Base-by-base conservation (phyloP, 73 alveolate species). In the Tetrahymena malaccensis region DNA sequence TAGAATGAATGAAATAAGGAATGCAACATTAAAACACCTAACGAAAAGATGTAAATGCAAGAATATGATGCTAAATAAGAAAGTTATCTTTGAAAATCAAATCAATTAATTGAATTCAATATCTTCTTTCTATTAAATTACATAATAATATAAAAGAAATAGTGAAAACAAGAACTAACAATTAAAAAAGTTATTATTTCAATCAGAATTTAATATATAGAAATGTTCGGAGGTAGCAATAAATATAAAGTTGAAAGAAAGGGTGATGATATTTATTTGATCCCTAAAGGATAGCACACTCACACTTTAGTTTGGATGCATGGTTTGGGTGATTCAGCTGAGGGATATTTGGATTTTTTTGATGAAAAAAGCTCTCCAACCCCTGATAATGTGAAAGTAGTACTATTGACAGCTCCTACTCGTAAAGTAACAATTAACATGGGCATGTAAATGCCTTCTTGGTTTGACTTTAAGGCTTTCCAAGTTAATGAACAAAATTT, bases 301-400 rank as follows among this genome's bases (percentile, higher is more conserved):
- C 96, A 97, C 94, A 97, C 99, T 16, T 55, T 99, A 34, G 97
- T 99, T 43, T 99, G 99, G 99, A 94, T 98, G 95, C 99, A 99
- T 96, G 99, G 99, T 22, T 96, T 99, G 19, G 99, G 99, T 11
- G 99, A 99, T 94, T 15, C 98, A 1, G 98, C 99, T 0, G 96
- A 93, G 12, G 99, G 99, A 85, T 99, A 98, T 93, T 89, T 96
- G n/a, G 98, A 96, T 95, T 94, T 98, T 94, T 99, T 98, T 95
- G 27, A 85, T 84, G 43, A 96, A 27, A 70, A 22, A 0, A 25
- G 43, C 17, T 70, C 89, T 12, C 89, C 89, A 19, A 38, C 94
- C 11, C 96, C 93, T 85, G 95, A 96, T 84, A 93, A 93, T 43
- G 96, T 98, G 25, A 98, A 98, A 97, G 97, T 99, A 11, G 97